Evolutionary conservation across 108 stramenopile genomes (phyloP), one percentile per base, ranked within the genome.

Genomic region (Chaetoceros tenuissimus): DNA sequence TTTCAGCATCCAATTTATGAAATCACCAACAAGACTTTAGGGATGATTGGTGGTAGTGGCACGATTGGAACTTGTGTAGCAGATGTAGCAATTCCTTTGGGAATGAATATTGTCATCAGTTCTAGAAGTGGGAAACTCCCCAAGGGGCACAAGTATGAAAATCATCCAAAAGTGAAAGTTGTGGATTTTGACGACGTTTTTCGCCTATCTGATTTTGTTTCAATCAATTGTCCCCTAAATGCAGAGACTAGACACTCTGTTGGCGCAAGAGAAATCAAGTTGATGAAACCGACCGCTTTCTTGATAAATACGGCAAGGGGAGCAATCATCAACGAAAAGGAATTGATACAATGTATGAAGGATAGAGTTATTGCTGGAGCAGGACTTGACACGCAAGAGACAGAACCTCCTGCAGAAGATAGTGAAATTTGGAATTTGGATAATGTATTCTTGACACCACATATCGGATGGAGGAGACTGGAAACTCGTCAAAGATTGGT

Each of bases 261-360:
- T 61, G 94, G 89, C 2, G 62, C 25, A 0, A 22, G 54, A 17
- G 79, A 94, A 67, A 68, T 96, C 5, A 69, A 79, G 3, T 57
- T 69, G 13, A 94, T 95, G 90, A 92, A 89, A 66, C 78, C 84
- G 0, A 74, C 88, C 0, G 90, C 92, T 25, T 93, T 83, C 55
- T 53, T 96, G 17, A 87, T 94, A 71, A 96, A 96, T 64, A 88
- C 92, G 13, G 81, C 84, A 0, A 74, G 96, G 19, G 96, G 96
- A 3, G 84, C 85, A 19, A 75, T 96, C 22, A 82, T 93, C 16
- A 81, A 92, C 60, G 92, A 94, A 60, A 57, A 49, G 3, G 92
- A 87, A 59, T 58, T 94, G 40, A 84, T 89, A 52, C 54, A 71
- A 23, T 82, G 83, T 29, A 59, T 94, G 66, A 66, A 78, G 50